Percentiles rank a stretch among this genome's conserved stretches.
Conservation (phyloP, 2,329 filamentous ascomycete species). For the Claviceps paspali region DNA sequence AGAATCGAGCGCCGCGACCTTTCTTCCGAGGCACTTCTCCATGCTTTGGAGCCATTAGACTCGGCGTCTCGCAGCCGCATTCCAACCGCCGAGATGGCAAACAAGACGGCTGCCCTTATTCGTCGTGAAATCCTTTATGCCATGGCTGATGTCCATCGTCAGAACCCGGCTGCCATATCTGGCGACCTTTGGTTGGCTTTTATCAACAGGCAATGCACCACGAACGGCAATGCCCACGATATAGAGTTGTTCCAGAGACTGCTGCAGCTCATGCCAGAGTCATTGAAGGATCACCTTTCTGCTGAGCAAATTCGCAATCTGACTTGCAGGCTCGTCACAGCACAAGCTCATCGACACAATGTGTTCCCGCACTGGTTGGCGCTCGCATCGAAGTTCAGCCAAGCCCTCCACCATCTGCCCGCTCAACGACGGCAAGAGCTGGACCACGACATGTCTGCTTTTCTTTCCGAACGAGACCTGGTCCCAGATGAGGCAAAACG, state of each 20-base stretch:
- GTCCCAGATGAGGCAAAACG: slow-evolving; percentile 3
- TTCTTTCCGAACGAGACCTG: slow-evolving; percentile 7
- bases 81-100: slow-evolving; percentile 4
- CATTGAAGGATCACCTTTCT: slow-evolving; percentile 6
- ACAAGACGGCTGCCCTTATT: slow-evolving; percentile 9
- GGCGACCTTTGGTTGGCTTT: slow-evolving; percentile 10
- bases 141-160: slow-evolving; percentile 6
- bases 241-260: slow-evolving; percentile 9
- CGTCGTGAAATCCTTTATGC: slow-evolving; percentile 9
- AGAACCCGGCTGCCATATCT: slow-evolving; percentile 1
- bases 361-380: slow-evolving; percentile 7
- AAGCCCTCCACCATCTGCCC: slow-evolving; percentile 6
- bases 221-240: slow-evolving; percentile 7
- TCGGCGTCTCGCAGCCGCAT: slow-evolving; percentile 6
- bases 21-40: slow-evolving; percentile 5
- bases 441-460: slow-evolving; percentile 4
- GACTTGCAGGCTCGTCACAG: slow-evolving; percentile 5
- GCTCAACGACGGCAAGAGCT: slow-evolving; percentile 5
- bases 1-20: slow-evolving; percentile 7
- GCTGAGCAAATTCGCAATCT: slow-evolving; percentile 6
- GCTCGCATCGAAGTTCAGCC: slow-evolving; percentile 9
- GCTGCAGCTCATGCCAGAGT: slow-evolving; percentile 8
- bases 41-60: slow-evolving; percentile 10
- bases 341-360: slow-evolving; percentile 10
- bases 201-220: slow-evolving; percentile 4